Evolutionary conservation across 805 yeast species (phyloP), one percentile per base, ranked within the genome.

Genomic region (Henningerozyma blattae): DNA sequence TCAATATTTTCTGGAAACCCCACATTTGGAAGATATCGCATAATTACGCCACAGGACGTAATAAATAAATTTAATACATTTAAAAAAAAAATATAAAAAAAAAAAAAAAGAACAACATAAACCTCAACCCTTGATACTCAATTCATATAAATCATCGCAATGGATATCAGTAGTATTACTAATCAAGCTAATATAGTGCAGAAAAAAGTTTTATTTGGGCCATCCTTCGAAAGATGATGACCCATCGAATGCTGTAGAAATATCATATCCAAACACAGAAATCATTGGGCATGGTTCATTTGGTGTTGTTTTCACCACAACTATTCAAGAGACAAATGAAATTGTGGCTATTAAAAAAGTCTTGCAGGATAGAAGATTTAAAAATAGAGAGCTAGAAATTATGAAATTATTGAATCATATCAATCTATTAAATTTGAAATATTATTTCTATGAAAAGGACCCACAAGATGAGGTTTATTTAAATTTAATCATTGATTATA

Each of bases 281-380:
- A 86, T 87, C 69, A 91, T 89, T 28, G 98, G 98, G n/a, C 93
- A 84, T 58, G 98, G 98, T 9, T 87, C 97, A n/a, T 91, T 91
- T 62, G 98, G 98, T 3, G 87, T 86, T 22, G 98, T 91, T n/a
- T 86, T 85, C 54, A 91, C 84, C 45, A 85, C 95, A 5, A 75
- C 72, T 38, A 65, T 91, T 27, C 52, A 72, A 40, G 86, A 89
- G 14, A 68, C 80, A 16, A 75, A 80, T 39, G 82, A 77, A 47
- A 70, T 75, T 28, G 93, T 89, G 15, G 98, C 98, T 33, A 85
- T 91, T 53, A 91, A 91, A 59, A 73, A 94, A 46, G 99, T 91
- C n/a, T 67, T 89, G 18, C 97, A 91, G 56, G 99, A 91, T 60
- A 83, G 79, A 52, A 66, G 97, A 31, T 91, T 87, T 70, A 82